Evolutionary conservation across 805 yeast genomes (phyloP).

Genomic region (Saccharomyces paradoxus): DNA sequence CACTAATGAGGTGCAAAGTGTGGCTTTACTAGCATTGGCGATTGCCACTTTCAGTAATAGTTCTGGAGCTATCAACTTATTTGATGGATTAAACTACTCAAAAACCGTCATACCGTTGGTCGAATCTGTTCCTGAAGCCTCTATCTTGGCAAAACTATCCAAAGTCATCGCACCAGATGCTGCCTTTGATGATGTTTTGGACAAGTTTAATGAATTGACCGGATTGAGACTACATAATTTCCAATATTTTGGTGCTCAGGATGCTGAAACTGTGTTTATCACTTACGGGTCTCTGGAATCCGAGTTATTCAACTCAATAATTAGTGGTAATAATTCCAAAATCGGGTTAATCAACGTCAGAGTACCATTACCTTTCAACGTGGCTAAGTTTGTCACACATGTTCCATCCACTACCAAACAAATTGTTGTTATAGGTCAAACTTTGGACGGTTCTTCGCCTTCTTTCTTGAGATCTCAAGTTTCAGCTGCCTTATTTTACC

Average conservation of each 20-base stretch:
- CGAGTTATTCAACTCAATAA: conserved; percentile 41
- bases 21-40: conserved; percentile 55
- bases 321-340: conserved; percentile 30
- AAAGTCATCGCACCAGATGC: conserved; percentile 9
- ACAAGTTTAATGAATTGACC: conserved; percentile 22
- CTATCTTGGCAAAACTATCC: conserved; percentile 8
- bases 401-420: conserved; percentile 53
- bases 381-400: conserved; percentile 45
- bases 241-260: conserved; percentile 52
- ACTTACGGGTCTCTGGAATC: conserved; percentile 69
- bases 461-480: conserved; percentile 60
- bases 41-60: conserved; percentile 38
- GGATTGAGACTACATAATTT: conserved; percentile 23
- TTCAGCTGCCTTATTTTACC: conserved; percentile 57
- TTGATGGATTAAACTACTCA: conserved; percentile 60
- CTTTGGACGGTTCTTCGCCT: conserved; percentile 29
- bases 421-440: conserved; percentile 63
- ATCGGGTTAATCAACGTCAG: conserved; percentile 65
- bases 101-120: conserved; percentile 16
- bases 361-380: conserved; percentile 73
- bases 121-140: conserved; percentile 7
- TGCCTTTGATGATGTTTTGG: conserved; percentile 21
- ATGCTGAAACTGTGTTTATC: conserved; percentile 70
- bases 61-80: conserved; percentile 56
- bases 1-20: conserved; percentile 56